These are phyloP conservation scores for Dryas drummondii DNA, from an alignment of 306 rosid species.

Conservation along the genomic window DNA sequence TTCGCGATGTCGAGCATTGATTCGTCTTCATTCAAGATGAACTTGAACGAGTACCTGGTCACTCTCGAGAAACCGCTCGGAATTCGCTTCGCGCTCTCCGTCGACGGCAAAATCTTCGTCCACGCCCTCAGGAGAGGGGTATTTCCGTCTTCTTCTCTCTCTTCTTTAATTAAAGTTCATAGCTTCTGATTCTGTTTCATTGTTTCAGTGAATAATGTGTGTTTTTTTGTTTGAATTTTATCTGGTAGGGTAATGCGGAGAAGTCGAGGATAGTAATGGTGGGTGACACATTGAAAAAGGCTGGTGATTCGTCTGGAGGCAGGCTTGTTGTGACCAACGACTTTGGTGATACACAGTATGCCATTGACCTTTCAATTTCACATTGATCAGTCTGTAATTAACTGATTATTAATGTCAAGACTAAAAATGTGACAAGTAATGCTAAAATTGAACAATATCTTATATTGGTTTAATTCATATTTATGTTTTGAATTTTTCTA, in stretches of 20 bases:
- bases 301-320: constrained; percentile 60
- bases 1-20: constrained; percentile 40
- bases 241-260: constrained; percentile 81
- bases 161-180: not conserved
- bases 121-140: constrained; percentile 90
- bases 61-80: constrained; percentile 89
- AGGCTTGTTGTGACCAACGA: constrained; percentile 57
- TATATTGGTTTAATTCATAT: no score
- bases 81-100: constrained; percentile 76
- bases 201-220: not conserved
- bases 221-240: not conserved
- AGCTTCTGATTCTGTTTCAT: not conserved
- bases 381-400: not conserved
- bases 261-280: constrained; percentile 88
- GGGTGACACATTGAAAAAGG: constrained; percentile 88
- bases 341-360: constrained; percentile 63
- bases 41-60: constrained; percentile 81
- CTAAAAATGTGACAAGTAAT: not conserved
- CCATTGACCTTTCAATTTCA: not conserved
- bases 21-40: constrained; percentile 58
- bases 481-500: no score
- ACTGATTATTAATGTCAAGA: not conserved
- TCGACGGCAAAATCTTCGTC: constrained; percentile 77
- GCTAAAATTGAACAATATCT: not conserved
- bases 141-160: constrained; percentile 3